Evolutionary conservation across 495 filamentous ascomycete species (phyloP).

Genomic region (Penicillium pulvis): DNA sequence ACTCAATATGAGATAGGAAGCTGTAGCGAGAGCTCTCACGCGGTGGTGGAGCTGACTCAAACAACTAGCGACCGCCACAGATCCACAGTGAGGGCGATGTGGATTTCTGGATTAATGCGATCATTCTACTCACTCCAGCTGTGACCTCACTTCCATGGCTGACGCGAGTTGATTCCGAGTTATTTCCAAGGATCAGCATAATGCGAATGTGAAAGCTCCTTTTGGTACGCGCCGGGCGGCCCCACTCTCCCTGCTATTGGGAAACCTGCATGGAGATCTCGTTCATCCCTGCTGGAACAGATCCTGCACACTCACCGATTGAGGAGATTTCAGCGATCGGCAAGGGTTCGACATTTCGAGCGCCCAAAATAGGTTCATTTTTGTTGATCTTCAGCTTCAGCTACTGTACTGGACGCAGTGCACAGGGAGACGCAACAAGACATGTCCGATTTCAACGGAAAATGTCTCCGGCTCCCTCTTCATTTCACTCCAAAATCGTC

Average conservation of each 20-base stretch:
- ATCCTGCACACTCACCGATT: neutral
- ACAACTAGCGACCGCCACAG: slow-evolving; percentile 1
- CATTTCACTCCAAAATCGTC: too few relatives aligned
- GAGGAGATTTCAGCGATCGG: neutral
- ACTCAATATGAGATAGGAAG: neutral
- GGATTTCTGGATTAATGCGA: slow-evolving; percentile 5
- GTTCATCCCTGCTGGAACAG: neutral
- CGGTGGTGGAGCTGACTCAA: neutral
- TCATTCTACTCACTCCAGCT: neutral
- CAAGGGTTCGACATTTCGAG: neutral
- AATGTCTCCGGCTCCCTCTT: too few relatives aligned
- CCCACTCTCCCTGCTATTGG: neutral
- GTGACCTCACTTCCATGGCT: too few relatives aligned
- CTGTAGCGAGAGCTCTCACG: neutral
- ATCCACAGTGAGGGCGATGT: slow-evolving; percentile 2
- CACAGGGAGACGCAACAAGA: too few relatives aligned
- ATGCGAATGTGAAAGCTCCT: too few relatives aligned
- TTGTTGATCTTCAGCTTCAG: neutral
- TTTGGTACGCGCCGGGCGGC: too few relatives aligned
- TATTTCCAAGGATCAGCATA: too few relatives aligned
- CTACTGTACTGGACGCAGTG: too few relatives aligned
- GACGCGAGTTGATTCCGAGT: too few relatives aligned
- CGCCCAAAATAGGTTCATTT: neutral
- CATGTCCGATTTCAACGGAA: too few relatives aligned
- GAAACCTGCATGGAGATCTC: neutral